phyloP scores from a whole-genome alignment of 495 filamentous ascomycete species.

The Aspergillus indologenus region DNA sequence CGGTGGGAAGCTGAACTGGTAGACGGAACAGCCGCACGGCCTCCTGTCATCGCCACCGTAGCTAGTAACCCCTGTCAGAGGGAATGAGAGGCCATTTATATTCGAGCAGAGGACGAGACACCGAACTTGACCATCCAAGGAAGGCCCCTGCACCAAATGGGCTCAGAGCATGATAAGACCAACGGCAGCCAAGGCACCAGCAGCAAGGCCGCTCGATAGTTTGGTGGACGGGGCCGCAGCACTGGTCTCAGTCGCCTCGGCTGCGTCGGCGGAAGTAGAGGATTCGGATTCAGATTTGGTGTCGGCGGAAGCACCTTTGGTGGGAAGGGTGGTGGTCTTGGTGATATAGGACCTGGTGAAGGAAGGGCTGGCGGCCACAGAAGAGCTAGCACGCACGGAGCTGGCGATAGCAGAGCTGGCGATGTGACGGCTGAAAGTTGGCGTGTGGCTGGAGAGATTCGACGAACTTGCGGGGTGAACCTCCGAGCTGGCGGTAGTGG shows the following conservation, averaged over 20 bases:
- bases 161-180: slow-evolving; percentile 43
- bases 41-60: not conserved
- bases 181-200: slow-evolving; percentile 42
- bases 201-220: slow-evolving; percentile 33
- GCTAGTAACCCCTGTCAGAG: not conserved
- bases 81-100: not conserved
- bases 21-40: not conserved
- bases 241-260: slow-evolving; percentile 27
- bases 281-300: not conserved
- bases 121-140: not conserved
- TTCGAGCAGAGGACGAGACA: not conserved
- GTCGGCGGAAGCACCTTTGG: not conserved
- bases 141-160: not conserved
- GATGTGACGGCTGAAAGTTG: not conserved
- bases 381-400: slow-evolving; percentile 13
- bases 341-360: slow-evolving; percentile 19
- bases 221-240: slow-evolving; percentile 31
- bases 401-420: slow-evolving; percentile 4
- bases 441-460: not conserved
- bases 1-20: not conserved
- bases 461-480: not conserved
- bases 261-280: slow-evolving; percentile 19
- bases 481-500: slow-evolving; percentile 7
- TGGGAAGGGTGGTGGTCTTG: slow-evolving; percentile 1
- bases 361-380: slow-evolving; percentile 22